Evolutionary conservation across 768 basidiomycete genomes (phyloP).

Genomic region (Leccinum aurantiacum): DNA sequence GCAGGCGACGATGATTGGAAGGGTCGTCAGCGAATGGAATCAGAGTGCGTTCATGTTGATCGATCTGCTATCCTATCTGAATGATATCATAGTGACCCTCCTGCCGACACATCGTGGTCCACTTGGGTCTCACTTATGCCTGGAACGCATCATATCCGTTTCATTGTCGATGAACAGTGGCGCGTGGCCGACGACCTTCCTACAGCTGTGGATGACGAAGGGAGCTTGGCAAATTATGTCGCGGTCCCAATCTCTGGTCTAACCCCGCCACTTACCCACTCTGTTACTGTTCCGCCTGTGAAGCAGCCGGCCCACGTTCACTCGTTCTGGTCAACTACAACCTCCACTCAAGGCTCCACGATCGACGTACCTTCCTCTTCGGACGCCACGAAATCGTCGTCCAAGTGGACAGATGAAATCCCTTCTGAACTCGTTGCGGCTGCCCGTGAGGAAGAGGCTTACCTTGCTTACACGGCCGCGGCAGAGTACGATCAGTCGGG

Average conservation of each 20-base stretch:
- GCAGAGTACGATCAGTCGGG: constrained; percentile 35
- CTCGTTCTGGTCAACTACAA: constrained; percentile 46
- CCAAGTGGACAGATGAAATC: constrained; percentile 75
- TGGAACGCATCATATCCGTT: constrained; percentile 92
- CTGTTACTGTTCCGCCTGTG: constrained; percentile 34
- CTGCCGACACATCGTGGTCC: constrained; percentile 37
- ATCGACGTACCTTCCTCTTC: constrained; percentile 26
- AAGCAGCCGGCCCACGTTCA: constrained; percentile 32
- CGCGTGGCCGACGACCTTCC: constrained; percentile 77
- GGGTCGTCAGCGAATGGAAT: constrained; percentile 62
- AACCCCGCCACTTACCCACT: constrained; percentile 34
- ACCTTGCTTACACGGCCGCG: constrained; percentile 44
- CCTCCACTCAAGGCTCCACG: constrained; percentile 34
- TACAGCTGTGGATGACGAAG: constrained; percentile 91
- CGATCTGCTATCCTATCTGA: constrained; percentile 18
- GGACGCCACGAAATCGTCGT: constrained; percentile 31
- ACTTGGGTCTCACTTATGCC: constrained; percentile 61
- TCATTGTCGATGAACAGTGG: constrained; percentile 91
- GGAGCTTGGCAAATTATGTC: constrained; percentile 92
- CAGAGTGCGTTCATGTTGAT: constrained; percentile 48
- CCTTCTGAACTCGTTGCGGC: constrained; percentile 78
- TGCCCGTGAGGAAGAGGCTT: constrained; percentile 80
- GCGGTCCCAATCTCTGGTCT: constrained; percentile 42
- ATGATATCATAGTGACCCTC: constrained; percentile 25
- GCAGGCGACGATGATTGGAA: constrained; percentile 79